phyloP scores from a whole-genome alignment of 1,284 basidiomycete species.

The Ustilago esculenta region DNA sequence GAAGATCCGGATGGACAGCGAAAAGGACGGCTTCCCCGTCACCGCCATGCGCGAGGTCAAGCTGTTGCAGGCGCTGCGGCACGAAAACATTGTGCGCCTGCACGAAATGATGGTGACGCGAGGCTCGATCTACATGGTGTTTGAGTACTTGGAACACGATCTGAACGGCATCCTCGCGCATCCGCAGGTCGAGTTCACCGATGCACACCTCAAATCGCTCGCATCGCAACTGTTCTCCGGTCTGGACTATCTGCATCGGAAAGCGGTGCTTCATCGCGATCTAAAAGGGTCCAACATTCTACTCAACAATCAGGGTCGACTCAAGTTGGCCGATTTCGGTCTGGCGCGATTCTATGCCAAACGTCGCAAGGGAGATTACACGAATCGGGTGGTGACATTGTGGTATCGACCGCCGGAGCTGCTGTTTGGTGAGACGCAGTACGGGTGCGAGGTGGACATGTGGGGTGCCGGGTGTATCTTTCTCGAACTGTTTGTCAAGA shows the following conservation, averaged over 20 bases:
- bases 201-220: slow-evolving; percentile 91
- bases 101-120: slow-evolving; percentile 96
- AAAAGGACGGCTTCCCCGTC: slow-evolving; percentile 97
- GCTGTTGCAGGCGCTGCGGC: slow-evolving; percentile 87
- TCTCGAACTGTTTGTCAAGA: slow-evolving; percentile 93
- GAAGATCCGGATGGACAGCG: slow-evolving; percentile 96
- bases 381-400: slow-evolving; percentile 96
- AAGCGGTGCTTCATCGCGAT: slow-evolving; percentile 95
- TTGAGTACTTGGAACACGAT: slow-evolving; percentile 99
- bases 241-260: slow-evolving; percentile 90
- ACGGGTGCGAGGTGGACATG: slow-evolving; percentile 99
- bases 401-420: slow-evolving; percentile 99
- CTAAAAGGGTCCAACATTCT: slow-evolving; percentile 99
- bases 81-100: slow-evolving; percentile 87
- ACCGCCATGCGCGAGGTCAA: slow-evolving; percentile 99
- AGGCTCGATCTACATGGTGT: slow-evolving; percentile 95
- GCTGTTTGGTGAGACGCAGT: slow-evolving; percentile 92
- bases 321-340: slow-evolving; percentile 97
- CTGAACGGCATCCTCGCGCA: slow-evolving; percentile 93
- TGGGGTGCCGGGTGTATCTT: slow-evolving; percentile 99
- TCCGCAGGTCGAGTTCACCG: slow-evolving; percentile 81
- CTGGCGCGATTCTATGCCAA: slow-evolving; percentile 97
- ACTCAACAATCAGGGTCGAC: slow-evolving; percentile 88
- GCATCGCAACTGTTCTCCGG: slow-evolving; percentile 93
- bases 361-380: slow-evolving; percentile 88